Evolutionary conservation across 2,329 filamentous ascomycete genomes (phyloP), one percentile per base, ranked within the genome.

Genomic region (Gnomoniopsis sp.): DNA sequence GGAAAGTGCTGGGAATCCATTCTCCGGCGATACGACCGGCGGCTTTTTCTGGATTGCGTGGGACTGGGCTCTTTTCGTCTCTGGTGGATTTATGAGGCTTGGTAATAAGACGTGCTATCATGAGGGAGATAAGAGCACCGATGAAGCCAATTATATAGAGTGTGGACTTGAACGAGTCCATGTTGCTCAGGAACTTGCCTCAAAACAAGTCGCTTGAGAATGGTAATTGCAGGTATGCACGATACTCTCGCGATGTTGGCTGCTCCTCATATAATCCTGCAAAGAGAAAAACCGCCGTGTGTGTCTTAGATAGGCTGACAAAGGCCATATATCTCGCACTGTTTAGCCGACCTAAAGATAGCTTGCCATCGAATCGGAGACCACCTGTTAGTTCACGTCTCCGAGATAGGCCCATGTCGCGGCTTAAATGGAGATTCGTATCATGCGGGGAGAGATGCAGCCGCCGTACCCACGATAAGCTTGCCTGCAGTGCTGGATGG

Each of bases 1-100:
- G 78, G 76, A 88, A 91, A 54, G 74, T 65, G 14, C 77, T 79
- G 0, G 84, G 80, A 4, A 66, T 71, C 86, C 86, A 89, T 74
- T 79, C 79, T 75, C 68, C 61, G 22, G 61, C 59, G 8, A 38
- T 15, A 7, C 44, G 48, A 30, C 15, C 22, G 14, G 33, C 3
- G 30, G 26, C n/a, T 15, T 52, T 44, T 2, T 44, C 38, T 12
- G 21, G 34, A 14, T 48, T 55, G 23, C 53, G 21, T 14, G 48
- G 48, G 52, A 41, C 52, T 22, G 52, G 22, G 33, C 38, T 55
- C 33, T 43, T 49, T 8, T 56, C 38, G 26, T 41, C 52, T 19
- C 15, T 48, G 22, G 7, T 12, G 4, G 30, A 26, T 17, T n/a
- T 12, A 41, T 47, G 38, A 23, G 41, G 21, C n/a, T 14, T 53